phyloP scores from a whole-genome alignment of 2,329 filamentous ascomycete species.

The Tolypocladium tropicale region DNA sequence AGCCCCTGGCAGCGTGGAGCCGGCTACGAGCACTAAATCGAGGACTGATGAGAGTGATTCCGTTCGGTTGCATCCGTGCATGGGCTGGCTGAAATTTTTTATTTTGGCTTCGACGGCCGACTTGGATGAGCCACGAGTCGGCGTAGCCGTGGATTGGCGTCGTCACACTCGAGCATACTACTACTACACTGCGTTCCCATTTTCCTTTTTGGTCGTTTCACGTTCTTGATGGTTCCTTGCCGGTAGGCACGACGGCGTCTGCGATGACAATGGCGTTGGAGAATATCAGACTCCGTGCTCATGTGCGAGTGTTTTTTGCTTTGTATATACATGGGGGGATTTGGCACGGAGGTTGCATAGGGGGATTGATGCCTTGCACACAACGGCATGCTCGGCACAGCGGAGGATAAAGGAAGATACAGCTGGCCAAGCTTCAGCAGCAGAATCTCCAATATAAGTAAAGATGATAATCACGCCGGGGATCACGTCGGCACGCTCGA shows the following conservation, averaged over 20 bases:
- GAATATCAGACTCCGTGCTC: neutral
- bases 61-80: neutral
- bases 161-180: neutral
- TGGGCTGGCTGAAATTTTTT: neutral
- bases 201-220: neutral
- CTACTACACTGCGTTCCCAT: neutral
- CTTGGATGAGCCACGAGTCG: neutral
- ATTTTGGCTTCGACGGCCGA: neutral
- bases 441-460: neutral
- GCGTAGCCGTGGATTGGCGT: neutral
- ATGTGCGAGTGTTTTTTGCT: constrained; percentile 1
- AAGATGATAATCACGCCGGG: neutral
- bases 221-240: neutral
- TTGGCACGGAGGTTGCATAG: neutral
- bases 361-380: neutral
- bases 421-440: neutral
- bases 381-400: neutral
- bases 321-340: constrained; percentile 1
- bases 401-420: neutral
- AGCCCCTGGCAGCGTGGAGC: constrained; percentile 37
- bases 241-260: constrained; percentile 2
- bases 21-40: constrained; percentile 26
- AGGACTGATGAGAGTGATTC: neutral
- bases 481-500: no score
- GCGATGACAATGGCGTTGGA: constrained; percentile 1